Conservation (phyloP, 1,284 basidiomycete genomes). For the Kwoniella shivajii region DNA sequence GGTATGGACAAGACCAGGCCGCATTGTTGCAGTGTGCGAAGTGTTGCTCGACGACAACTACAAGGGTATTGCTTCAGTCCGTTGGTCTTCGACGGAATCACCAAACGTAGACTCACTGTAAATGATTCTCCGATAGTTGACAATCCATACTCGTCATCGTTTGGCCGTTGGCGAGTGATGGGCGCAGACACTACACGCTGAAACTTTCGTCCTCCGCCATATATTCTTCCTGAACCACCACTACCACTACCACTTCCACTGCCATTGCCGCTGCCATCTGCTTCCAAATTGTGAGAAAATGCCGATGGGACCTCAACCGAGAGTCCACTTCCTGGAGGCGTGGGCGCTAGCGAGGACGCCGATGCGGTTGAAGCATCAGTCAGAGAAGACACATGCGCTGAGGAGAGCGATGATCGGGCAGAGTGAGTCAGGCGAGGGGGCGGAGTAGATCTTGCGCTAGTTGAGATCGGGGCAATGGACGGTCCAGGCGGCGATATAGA, state of each 20-base stretch:
- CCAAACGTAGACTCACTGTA: conserved; percentile 8
- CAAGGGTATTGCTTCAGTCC: neutral
- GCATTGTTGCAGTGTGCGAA: conserved; percentile 25
- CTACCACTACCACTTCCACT: conserved; percentile 1
- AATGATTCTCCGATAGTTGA: conserved; percentile 10
- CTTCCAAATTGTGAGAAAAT: conserved; percentile 9
- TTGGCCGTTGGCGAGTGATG: conserved; percentile 14
- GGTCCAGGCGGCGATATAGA: conserved; percentile 5
- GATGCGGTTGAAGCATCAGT: conserved; percentile 36
- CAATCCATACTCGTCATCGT: conserved; percentile 7
- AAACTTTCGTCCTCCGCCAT: conserved; percentile 23
- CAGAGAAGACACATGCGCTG: conserved; percentile 27
- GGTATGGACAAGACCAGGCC: conserved; percentile 28
- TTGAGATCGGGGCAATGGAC: conserved; percentile 1
- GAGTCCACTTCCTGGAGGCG: conserved; percentile 25
- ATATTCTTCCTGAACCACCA: conserved; percentile 15
- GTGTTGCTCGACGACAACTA: conserved; percentile 21
- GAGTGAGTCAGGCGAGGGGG: conserved; percentile 18
- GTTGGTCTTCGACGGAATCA: neutral
- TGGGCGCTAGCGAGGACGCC: conserved; percentile 28
- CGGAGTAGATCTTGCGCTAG: conserved; percentile 9
- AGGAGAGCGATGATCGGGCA: conserved; percentile 36
- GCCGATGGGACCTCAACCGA: conserved; percentile 4
- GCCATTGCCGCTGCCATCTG: conserved; percentile 3
- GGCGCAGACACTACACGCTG: conserved; percentile 44